Evolutionary conservation across 106 monocot genomes (phyloP), one percentile per base, ranked within the genome.

Genomic region (Triglochin maritima): DNA sequence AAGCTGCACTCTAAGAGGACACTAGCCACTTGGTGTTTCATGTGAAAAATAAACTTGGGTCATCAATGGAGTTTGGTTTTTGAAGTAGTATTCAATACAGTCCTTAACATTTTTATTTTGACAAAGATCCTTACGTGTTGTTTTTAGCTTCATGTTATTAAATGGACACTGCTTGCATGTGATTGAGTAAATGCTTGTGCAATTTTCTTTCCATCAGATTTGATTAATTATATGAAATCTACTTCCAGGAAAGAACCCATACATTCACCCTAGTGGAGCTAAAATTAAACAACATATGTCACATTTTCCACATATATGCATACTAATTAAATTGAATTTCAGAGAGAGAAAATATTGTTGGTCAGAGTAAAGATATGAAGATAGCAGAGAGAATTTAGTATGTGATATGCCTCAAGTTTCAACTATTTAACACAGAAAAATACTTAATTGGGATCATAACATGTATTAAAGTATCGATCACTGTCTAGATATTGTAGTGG

Each of bases 151-250:
- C 29, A 29, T 29, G 29, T 55, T 8, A 55, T 3, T 59, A 14
- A 59, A 17, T 59, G 59, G 59, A 5, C 59, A 59, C 6, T 59
- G 59, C 8, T 59, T 29, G 14, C 59, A 59, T 59, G 59, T 59
- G 59, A 29, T 4, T 9, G 59, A 59, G 14, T 59, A 59, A 59
- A 59, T 59, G 59, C 41, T 14, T 17, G 13, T 29, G 17, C 17
- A 59, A 59, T 59, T 59, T 59, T 29, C 29, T 3, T 59, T 16
- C 15, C 6, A 9, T 4, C 1, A 17, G 14, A 6, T 59, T 41
- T 16, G 59, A 59, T 59, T 59, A 29, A 7, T 14, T 29, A 2
- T 6, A 2, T 4, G 59, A 59, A 59, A 2, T 8, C 52, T 11
- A 29, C 6, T 14, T 41, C 4, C 29, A 5, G 59, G 8, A 29